These are phyloP conservation scores for Articulospora tetracladia DNA, from an alignment of 495 filamentous ascomycete species.

Conservation along the genomic window DNA sequence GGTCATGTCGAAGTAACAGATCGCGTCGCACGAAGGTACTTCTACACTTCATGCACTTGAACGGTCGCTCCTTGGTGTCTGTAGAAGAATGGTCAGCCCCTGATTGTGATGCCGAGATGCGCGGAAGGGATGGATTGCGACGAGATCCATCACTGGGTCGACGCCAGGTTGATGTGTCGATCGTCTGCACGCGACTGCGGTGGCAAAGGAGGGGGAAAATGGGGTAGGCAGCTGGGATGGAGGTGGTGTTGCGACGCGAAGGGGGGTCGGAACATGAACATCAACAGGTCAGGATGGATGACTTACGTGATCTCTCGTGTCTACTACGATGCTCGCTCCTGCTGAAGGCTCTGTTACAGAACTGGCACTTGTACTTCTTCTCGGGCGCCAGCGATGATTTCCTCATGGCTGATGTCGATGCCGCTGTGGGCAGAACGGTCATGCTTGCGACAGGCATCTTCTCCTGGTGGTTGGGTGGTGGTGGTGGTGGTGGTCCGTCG, in stretches of 20 bases:
- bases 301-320: constrained; percentile 98
- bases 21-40: constrained; percentile 98
- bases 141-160: neutral
- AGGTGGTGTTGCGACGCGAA: constrained; percentile 1
- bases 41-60: constrained; percentile 96
- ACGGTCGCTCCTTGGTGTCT: constrained; percentile 99
- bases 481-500: constrained; percentile 40
- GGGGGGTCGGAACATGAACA: neutral
- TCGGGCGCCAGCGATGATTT: constrained; percentile 68
- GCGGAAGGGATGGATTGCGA: constrained; percentile 16
- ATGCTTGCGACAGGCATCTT: constrained; percentile 62
- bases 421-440: constrained; percentile 45
- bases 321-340: constrained; percentile 94
- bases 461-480: constrained; percentile 26
- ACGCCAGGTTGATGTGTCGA: neutral
- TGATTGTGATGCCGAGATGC: neutral
- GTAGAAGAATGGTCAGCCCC: constrained; percentile 15
- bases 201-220: neutral
- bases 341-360: constrained; percentile 95
- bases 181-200: constrained; percentile 20
- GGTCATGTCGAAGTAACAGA: constrained; percentile 92
- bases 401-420: constrained; percentile 54
- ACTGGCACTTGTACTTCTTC: constrained; percentile 99
- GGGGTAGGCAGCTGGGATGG: neutral
- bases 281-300: neutral